These are phyloP conservation scores for Lasiodiplodia theobromae DNA, from an alignment of 2,329 filamentous ascomycete genomes.

Conservation along the genomic window DNA sequence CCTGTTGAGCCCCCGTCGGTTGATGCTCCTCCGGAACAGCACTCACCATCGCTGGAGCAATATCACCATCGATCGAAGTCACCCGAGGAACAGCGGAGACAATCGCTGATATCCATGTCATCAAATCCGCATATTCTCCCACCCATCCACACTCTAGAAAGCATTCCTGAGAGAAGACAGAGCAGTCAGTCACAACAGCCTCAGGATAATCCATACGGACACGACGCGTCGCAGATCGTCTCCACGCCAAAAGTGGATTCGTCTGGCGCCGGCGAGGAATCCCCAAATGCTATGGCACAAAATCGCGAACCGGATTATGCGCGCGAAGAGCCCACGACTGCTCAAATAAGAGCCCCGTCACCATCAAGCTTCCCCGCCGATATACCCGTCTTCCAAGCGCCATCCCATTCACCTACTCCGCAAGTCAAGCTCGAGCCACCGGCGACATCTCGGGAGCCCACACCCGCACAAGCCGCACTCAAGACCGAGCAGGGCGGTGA, in stretches of 20 bases:
- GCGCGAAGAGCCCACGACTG: slow-evolving; percentile 39
- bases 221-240: slow-evolving; percentile 40
- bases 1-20: slow-evolving; percentile 51
- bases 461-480: slow-evolving; percentile 50
- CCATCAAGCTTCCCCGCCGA: slow-evolving; percentile 32
- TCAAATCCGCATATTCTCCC: slow-evolving; percentile 48
- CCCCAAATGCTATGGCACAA: slow-evolving; percentile 34
- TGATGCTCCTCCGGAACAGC: slow-evolving; percentile 41
- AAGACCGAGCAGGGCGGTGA: slow-evolving; percentile 37
- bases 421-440: slow-evolving; percentile 51
- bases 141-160: slow-evolving; percentile 45
- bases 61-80: slow-evolving; percentile 56
- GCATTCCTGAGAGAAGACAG: slow-evolving; percentile 8
- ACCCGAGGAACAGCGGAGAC: slow-evolving; percentile 52
- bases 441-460: slow-evolving; percentile 37
- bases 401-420: slow-evolving; percentile 40
- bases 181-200: slow-evolving; percentile 15
- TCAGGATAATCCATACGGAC: slow-evolving; percentile 33
- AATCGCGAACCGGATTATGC: slow-evolving; percentile 42
- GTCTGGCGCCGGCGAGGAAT: not conserved
- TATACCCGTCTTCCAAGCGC: slow-evolving; percentile 32
- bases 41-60: slow-evolving; percentile 55
- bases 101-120: slow-evolving; percentile 41
- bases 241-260: slow-evolving; percentile 30
- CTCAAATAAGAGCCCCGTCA: slow-evolving; percentile 40